Base-by-base conservation (phyloP, 306 rosid species). In the Castanea sativa region DNA sequence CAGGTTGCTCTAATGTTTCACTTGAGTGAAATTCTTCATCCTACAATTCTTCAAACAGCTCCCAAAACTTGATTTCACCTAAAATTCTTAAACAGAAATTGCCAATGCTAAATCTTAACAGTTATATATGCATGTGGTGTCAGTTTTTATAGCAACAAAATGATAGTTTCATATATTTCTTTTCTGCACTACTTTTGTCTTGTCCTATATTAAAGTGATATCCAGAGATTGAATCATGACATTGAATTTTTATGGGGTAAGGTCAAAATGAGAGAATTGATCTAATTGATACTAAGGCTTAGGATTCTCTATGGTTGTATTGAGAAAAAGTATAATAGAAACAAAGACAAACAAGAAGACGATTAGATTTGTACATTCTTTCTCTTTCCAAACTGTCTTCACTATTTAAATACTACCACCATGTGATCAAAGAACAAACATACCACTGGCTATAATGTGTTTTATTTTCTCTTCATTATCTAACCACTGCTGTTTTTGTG, bases 391-490 rank as follows among this genome's bases (percentile, higher is more conserved):
- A 10, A 9, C 16, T 35, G 27, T 67, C 72, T 67, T 67, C 52
- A 4, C 12, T 9, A 18, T 19, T n/a, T 33, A 21, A 19, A 67
- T 67, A 33, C 27, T 23, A 67, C 4, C 35, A 6, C 16, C 20
- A 68, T 68, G 41, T 33, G 53, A 35, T 33, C 12, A 1, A 45
- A 18, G 2, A 35, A 19, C 18, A 10, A 19, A n/a, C 19, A 38
- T 35, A 19, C 16, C 52, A 56, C 19, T 55, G 33, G 23, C 32
- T 41, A 69, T 20, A n/a, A 9, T 57, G 58, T 71, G 18, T 60
- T 76, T 56, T 58, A 30, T 68, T 19, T 79, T 80, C 19, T 75
- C 43, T 68, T 67, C 32, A 45, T 83, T 60, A 27, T 71, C 27
- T 65, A 75, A 72, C 14, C 27, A 4, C n/a, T 0, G 56, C 53